Base-by-base conservation (phyloP, 805 yeast genomes). In the Kazachstania kunashirensis region DNA sequence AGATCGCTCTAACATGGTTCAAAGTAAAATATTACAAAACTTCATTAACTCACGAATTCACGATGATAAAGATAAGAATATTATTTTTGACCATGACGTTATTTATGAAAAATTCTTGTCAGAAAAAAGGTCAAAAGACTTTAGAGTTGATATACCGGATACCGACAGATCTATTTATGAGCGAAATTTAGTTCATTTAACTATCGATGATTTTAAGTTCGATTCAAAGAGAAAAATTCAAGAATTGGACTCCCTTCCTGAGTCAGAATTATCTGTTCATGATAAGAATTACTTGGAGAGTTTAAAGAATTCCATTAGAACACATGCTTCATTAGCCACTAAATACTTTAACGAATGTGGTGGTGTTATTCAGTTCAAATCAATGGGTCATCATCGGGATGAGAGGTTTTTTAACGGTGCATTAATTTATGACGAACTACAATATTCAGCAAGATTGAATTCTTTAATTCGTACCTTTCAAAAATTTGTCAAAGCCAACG, bases 371-470 rank as follows among this genome's bases (percentile, higher is more conserved):
- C 48, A 46, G 15, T 48, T 49, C 14, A 35, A 36, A 19, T 43
- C 46, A 8, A 43, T 44, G 38, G 62, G 62, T 3, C 40, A 40
- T 19, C 82, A 77, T 50, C 72, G 73, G 45, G 83, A 77, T 50
- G 69, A 68, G 65, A 55, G 80, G 37, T 77, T 77, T 43, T 77
- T 73, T 59, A 68, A 67, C 43, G 79, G 77, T 48, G 61, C 59
- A 35, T 30, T 47, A 9, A 59, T 64, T 52, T 53, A 61, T 42
- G 63, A 71, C 14, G 71, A 59, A 49, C 34, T 41, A 12, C 44
- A 48, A 17, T 48, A 48, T 35, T 36, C 47, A 19, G 29, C 48
- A 13, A 38, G 50, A 25, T 29, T 57, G 16, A 77, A 73, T 46
- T 60, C 75, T 13, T 40, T 73, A 35, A 54, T 73, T 4, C 61